Evolutionary conservation across 805 yeast species (phyloP).

Genomic region (Barnettozyma siamensis): DNA sequence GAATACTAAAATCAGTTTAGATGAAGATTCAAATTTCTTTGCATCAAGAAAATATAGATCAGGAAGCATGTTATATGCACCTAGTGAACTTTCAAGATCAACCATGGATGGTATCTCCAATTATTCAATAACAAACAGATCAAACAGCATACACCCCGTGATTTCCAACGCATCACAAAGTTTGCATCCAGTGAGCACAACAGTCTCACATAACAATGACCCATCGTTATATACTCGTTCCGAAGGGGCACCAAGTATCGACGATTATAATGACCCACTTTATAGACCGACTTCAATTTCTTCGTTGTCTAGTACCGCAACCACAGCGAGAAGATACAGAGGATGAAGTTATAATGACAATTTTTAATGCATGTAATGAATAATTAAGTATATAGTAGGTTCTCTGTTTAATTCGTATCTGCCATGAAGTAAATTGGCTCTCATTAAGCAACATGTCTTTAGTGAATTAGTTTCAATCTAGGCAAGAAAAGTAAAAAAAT

Average conservation of each 20-base stretch:
- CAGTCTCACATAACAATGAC: background rate
- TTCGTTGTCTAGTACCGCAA: constrained; percentile 13
- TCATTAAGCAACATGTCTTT: constrained; percentile 16
- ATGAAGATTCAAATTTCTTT: background rate
- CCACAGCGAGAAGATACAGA: constrained; percentile 13
- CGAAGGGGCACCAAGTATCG: background rate
- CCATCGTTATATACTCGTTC: background rate
- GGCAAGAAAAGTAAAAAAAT: too few relatives aligned
- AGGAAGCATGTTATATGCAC: constrained; percentile 3
- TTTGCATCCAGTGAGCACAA: background rate
- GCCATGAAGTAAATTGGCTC: constrained; percentile 13
- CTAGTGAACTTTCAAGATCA: constrained; percentile 6
- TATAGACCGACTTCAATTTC: constrained; percentile 3
- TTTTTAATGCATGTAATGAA: background rate
- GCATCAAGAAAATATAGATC: background rate
- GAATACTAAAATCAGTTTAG: constrained; percentile 8
- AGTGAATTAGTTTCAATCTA: constrained; percentile 7
- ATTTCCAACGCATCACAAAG: background rate
- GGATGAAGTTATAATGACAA: background rate
- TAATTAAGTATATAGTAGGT: background rate
- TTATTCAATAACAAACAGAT: constrained; percentile 7
- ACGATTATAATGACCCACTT: background rate
- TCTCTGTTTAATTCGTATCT: constrained; percentile 21
- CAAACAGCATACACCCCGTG: background rate
- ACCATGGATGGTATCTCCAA: constrained; percentile 8